phyloP scores from a whole-genome alignment of 2,329 filamentous ascomycete genomes.

The Colletotrichum paranaense region DNA sequence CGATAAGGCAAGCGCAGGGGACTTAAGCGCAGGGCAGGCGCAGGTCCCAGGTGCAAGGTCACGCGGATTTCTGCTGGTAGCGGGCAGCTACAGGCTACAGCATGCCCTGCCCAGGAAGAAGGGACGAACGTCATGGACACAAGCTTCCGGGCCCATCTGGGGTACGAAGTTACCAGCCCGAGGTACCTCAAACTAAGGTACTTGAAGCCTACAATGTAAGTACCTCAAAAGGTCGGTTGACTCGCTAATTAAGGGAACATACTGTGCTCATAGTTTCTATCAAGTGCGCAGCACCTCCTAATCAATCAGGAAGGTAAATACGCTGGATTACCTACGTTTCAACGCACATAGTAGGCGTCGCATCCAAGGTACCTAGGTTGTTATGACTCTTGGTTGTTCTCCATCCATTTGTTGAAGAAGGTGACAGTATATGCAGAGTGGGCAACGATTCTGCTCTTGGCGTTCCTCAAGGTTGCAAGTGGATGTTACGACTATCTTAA shows the following conservation, averaged over 20 bases:
- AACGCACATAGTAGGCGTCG: neutral
- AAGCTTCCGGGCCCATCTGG: constrained; percentile 2
- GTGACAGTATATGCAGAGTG: no score
- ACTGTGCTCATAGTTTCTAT: neutral
- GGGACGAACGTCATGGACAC: constrained; percentile 27
- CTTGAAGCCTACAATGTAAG: neutral
- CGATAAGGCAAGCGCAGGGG: constrained; percentile 24
- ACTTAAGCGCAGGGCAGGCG: neutral
- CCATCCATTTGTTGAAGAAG: no score
- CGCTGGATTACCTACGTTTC: neutral
- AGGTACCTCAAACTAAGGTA: no score
- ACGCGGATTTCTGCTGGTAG: constrained; percentile 18
- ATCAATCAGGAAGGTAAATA: neutral
- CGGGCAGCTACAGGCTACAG: neutral
- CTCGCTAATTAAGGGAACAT: neutral
- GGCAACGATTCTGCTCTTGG: no score
- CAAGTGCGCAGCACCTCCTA: neutral
- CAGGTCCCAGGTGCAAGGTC: constrained; percentile 22
- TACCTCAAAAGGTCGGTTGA: neutral
- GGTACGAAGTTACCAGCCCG: no score
- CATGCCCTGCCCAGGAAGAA: constrained; percentile 3
- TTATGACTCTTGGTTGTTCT: no score
- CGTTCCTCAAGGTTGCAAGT: no score
- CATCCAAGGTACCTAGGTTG: no score
- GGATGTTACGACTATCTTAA: no score